A percentile compares a stretch with the other conserved stretches of the same genome.
phyloP scores from a whole-genome alignment of 2,329 filamentous ascomycete genomes.

The Diaporthe aspalathi region DNA sequence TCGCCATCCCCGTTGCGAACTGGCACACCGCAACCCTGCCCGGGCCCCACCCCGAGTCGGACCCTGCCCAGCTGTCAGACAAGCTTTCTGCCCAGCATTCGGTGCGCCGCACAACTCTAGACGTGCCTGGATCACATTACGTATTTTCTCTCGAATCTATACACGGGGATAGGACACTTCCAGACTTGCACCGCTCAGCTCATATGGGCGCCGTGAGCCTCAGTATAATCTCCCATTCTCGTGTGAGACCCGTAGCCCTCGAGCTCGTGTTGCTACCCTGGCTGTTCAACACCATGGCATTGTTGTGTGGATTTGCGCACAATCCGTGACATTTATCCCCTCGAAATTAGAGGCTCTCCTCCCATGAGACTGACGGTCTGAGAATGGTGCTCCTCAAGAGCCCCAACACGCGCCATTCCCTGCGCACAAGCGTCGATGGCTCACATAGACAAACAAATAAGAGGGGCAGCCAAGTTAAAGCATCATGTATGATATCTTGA shows the following conservation, averaged over 20 bases:
- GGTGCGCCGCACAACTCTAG: not conserved
- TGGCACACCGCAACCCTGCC: too few species aligned
- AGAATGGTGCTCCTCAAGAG: not conserved
- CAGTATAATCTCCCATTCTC: not conserved
- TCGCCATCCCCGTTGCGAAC: not conserved
- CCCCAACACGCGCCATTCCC: not conserved
- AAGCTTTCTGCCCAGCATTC: constrained; percentile 26
- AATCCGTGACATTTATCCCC: not conserved
- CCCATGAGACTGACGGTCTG: not conserved
- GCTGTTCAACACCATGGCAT: too few species aligned
- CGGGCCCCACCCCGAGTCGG: too few species aligned
- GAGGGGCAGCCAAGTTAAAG: constrained; percentile 27
- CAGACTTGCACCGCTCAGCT: not conserved
- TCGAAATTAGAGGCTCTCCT: not conserved
- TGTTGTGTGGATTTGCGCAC: not conserved
- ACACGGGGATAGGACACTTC: not conserved
- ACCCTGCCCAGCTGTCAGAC: constrained; percentile 17
- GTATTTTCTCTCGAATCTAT: too few species aligned
- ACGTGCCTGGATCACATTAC: not conserved
- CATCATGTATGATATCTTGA: not conserved
- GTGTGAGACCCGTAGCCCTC: not conserved
- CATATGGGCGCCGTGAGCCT: not conserved
- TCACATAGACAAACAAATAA: not conserved
- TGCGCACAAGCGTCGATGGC: not conserved
- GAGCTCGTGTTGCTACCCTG: not conserved